A percentile compares a stretch with the other conserved stretches of the same genome.
Conservation (phyloP, 2,329 filamentous ascomycete genomes). For the Ophioceras dolichostomum region DNA sequence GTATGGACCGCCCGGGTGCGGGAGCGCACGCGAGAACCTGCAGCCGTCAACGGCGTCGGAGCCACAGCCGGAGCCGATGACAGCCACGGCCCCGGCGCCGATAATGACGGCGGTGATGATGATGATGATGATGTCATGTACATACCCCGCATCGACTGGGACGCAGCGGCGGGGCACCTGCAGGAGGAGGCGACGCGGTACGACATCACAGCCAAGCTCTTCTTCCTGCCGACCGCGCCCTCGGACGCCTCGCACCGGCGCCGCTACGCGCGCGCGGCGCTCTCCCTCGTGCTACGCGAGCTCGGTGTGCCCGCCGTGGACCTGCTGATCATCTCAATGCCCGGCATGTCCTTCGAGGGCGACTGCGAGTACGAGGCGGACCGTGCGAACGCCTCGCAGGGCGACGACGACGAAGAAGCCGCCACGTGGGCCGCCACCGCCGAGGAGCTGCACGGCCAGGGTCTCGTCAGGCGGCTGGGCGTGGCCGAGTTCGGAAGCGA, state of each 20-base stretch:
- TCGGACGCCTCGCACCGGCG: slow-evolving; percentile 42
- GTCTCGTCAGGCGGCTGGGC: slow-evolving; percentile 64
- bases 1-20: slow-evolving; percentile 49
- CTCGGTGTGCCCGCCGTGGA: slow-evolving; percentile 62
- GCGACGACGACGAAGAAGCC: slow-evolving; percentile 55
- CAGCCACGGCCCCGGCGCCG: no score
- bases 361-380: slow-evolving; percentile 73
- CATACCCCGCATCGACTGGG: slow-evolving; percentile 69
- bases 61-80: no score
- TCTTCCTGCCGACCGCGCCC: slow-evolving; percentile 69
- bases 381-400: slow-evolving; percentile 46
- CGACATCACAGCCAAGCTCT: slow-evolving; percentile 91
- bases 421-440: slow-evolving; percentile 54
- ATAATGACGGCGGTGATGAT: no score
- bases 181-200: slow-evolving; percentile 75
- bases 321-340: slow-evolving; percentile 85
- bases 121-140: slow-evolving; percentile 34
- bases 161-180: slow-evolving; percentile 54
- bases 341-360: slow-evolving; percentile 85
- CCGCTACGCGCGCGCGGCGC: slow-evolving; percentile 62
- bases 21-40: no score
- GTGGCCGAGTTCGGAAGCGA: slow-evolving; percentile 86
- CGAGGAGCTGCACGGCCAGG: slow-evolving; percentile 60
- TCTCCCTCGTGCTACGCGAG: slow-evolving; percentile 70
- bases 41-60: no score